Evolutionary conservation across 2,329 filamentous ascomycete genomes (phyloP).

Genomic region (Venturia nashicola): DNA sequence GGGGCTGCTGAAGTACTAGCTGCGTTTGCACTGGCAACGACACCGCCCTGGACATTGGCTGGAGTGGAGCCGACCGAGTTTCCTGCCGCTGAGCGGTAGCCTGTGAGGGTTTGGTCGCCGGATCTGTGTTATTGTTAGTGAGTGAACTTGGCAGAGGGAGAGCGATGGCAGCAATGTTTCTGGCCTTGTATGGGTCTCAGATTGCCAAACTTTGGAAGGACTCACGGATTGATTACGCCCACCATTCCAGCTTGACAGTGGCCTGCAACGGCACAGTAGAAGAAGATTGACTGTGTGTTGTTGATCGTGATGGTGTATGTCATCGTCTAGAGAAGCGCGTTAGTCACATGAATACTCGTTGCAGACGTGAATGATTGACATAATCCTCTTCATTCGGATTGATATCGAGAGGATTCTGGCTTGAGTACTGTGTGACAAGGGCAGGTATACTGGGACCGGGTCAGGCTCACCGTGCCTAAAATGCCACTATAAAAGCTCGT

Average conservation of each 20-base stretch:
- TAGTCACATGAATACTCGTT: not conserved
- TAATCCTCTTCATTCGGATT: not conserved
- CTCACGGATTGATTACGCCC: constrained; percentile 25
- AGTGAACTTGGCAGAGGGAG: not conserved
- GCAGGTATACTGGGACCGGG: too few species aligned
- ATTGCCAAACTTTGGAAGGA: not conserved
- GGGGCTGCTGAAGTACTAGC: not conserved
- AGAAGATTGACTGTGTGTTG: constrained; percentile 24
- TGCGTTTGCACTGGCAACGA: not conserved
- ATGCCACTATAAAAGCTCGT: constrained; percentile 24
- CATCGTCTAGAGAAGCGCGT: not conserved
- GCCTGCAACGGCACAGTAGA: constrained; percentile 26
- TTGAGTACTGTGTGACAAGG: too few species aligned
- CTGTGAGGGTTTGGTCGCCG: not conserved
- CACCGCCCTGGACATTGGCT: not conserved
- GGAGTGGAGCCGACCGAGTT: not conserved
- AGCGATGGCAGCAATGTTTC: too few species aligned
- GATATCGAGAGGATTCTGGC: not conserved
- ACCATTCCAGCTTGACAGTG: constrained; percentile 29
- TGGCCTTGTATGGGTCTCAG: not conserved
- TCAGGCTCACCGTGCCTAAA: not conserved
- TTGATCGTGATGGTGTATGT: constrained; percentile 16
- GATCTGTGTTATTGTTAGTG: not conserved
- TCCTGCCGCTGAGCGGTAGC: not conserved
- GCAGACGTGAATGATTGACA: too few species aligned